Conservation (phyloP, 768 basidiomycete genomes). For the Rhodotorula taiwanensis region DNA sequence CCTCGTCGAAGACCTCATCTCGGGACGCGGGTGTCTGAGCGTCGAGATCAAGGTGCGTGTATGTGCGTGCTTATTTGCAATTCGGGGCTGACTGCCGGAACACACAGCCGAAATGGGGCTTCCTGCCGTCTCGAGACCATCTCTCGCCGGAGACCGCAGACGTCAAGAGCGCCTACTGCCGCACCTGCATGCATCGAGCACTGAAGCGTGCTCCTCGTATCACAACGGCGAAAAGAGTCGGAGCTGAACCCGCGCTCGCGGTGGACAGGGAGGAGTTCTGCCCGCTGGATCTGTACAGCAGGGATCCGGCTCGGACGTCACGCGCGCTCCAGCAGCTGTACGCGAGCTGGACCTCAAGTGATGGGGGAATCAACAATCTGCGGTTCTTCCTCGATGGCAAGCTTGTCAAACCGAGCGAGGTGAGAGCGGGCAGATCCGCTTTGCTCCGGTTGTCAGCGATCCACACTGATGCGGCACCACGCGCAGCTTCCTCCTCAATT, state of each 20-base stretch:
- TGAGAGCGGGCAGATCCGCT: too few species aligned
- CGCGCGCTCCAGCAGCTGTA: slow-evolving; percentile 65
- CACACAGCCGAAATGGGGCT: slow-evolving; percentile 90
- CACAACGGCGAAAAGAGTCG: too few species aligned
- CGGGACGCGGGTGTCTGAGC: slow-evolving; percentile 53
- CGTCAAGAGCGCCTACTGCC: slow-evolving; percentile 67
- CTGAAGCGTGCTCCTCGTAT: slow-evolving; percentile 49
- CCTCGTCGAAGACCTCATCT: slow-evolving; percentile 73
- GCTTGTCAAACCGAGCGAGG: not conserved
- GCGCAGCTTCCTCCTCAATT: too few species aligned
- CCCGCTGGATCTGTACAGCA: slow-evolving; percentile 84
- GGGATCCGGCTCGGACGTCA: slow-evolving; percentile 55
- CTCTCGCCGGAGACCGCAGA: slow-evolving; percentile 56
- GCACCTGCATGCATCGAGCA: slow-evolving; percentile 85
- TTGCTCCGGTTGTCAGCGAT: too few species aligned
- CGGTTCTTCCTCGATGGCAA: slow-evolving; percentile 66
- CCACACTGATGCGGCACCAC: too few species aligned
- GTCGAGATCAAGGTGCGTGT: slow-evolving; percentile 81
- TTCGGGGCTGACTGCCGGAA: not conserved
- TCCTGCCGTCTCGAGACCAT: slow-evolving; percentile 61
- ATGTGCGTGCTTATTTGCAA: not conserved
- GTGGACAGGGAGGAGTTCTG: slow-evolving; percentile 54
- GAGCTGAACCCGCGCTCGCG: too few species aligned
- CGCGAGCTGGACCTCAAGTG: slow-evolving; percentile 61
- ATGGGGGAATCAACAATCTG: slow-evolving; percentile 71